Evolutionary conservation across 495 filamentous ascomycete species (phyloP), one percentile per base, ranked within the genome.

Genomic region (Penicillium samsonianum): DNA sequence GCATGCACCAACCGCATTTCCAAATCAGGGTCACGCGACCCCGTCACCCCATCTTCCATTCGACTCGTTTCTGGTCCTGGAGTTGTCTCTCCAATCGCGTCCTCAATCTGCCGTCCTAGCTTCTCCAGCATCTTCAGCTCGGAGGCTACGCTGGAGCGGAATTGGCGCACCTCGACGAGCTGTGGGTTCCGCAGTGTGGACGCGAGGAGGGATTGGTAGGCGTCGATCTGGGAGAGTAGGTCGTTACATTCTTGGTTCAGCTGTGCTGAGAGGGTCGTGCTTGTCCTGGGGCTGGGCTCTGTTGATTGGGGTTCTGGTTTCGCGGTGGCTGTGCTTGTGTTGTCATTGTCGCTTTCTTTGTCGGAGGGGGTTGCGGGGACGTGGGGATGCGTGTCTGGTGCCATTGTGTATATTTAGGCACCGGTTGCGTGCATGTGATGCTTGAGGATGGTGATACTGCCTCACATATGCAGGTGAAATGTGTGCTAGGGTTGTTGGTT

Each of bases 51-150:
- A 5, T 50, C 35, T n/a, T 59, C 57, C 22, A 30, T 54, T 17
- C 14, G 35, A 19, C 58, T 44, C 1, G 12, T 41, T 22, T 47
- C 53, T 14, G 60, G 50, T 25, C 46, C 46, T 5, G 2, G 26
- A n/a, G 47, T 41, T 31, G 42, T 37, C 58, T 14, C 30, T 19
- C 28, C 16, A 48, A 53, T 28, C 46, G 47, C 52, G 25, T 26
- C 61, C 6, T 59, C 33, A 1, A 72, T 63, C 59, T 71, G 62
- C 20, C 61, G 54, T 9, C 69, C 60, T n/a, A 84, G 65, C 57
- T 76, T 81, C 57, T 82, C 68, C 8, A 86, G 59, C 50, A 76
- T 75, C 53, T 70, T 78, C 55, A 80, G 48, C 55, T 86, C 83
- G 0, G 78, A 67, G 28, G 70, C 59, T 8, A 84, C 67, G 28